phyloP scores from a whole-genome alignment of 176 grass and related monocot genomes.

The Thinopyrum elongatum region DNA sequence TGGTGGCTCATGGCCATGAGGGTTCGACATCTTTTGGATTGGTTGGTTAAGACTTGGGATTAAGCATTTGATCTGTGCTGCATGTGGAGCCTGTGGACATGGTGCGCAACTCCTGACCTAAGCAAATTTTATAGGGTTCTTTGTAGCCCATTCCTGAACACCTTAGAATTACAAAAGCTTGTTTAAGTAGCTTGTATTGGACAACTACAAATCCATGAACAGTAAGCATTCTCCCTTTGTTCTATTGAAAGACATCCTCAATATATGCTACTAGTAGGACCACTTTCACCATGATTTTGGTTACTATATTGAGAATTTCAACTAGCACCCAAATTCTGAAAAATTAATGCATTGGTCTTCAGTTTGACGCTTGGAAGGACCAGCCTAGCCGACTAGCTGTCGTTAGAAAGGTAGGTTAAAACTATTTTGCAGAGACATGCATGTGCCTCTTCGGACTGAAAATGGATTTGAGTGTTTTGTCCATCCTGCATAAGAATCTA shows the following conservation, averaged over 20 bases:
- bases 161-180: not conserved
- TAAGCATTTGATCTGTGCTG: not conserved
- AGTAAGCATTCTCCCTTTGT: not conserved
- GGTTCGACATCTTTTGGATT: conserved; percentile 22
- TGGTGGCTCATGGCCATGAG: not conserved
- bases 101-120: not conserved
- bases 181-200: not conserved
- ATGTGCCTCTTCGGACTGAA: not conserved
- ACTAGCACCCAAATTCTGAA: not conserved
- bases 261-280: not conserved
- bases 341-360: not conserved
- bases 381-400: not conserved
- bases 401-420: not conserved
- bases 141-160: not conserved
- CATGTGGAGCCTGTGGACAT: conserved; percentile 10
- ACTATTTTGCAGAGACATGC: not conserved
- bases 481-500: conserved; percentile 11
- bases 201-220: not conserved
- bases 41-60: conserved; percentile 13
- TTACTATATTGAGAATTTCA: not conserved
- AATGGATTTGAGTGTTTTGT: not conserved
- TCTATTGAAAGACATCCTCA: not conserved
- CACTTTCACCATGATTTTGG: not conserved
- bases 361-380: not conserved
- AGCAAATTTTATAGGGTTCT: not conserved